Conservation (phyloP, 306 rosid genomes). For the Begonia fuchsioides region DNA sequence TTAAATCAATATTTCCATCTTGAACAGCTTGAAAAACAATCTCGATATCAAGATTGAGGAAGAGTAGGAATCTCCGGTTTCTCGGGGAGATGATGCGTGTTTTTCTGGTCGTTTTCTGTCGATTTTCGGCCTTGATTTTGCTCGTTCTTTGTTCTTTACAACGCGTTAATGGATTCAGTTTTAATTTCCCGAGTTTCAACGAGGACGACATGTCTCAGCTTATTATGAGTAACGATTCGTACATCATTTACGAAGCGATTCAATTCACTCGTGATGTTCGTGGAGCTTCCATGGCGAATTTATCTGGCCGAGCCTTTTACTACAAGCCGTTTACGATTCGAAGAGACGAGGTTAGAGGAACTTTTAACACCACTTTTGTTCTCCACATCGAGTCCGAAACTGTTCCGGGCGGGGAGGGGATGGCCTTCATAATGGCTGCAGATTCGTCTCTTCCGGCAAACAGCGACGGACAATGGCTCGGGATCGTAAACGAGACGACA, state of each 20-base stretch:
- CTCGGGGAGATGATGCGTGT: not conserved
- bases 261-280: constrained; percentile 22
- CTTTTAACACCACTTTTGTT: constrained; percentile 21
- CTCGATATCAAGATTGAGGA: not conserved
- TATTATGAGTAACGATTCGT: not conserved
- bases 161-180: constrained; percentile 10
- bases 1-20: too few relatives aligned
- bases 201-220: not conserved
- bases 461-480: constrained; percentile 28
- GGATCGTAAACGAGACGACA: constrained; percentile 25
- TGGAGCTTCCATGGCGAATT: not conserved
- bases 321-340: constrained; percentile 8
- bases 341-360: constrained; percentile 6
- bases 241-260: not conserved
- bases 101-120: not conserved
- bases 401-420: constrained; percentile 25
- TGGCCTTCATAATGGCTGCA: constrained; percentile 20
- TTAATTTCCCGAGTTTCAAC: constrained; percentile 10
- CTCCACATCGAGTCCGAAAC: constrained; percentile 9
- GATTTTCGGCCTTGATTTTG: not conserved
- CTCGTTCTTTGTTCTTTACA: not conserved
- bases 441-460: constrained; percentile 4
- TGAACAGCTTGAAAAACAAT: too few relatives aligned
- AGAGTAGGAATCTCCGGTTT: not conserved
- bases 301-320: constrained; percentile 14